Evolutionary conservation across 352 stramenopile species (phyloP).

Genomic region (Pythium biforme): DNA sequence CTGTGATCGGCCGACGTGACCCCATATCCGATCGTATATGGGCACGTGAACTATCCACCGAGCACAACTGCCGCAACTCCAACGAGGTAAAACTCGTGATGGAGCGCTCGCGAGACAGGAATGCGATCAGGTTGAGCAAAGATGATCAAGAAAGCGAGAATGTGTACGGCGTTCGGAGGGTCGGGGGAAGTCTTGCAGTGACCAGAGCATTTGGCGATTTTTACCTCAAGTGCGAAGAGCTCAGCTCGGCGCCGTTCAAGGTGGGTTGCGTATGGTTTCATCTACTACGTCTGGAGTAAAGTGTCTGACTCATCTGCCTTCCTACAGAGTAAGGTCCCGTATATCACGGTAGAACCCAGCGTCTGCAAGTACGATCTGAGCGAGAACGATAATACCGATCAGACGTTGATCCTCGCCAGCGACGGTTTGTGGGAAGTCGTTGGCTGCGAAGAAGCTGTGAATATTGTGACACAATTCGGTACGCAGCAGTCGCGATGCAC

Average conservation of each 20-base stretch:
- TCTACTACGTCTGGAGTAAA: neutral
- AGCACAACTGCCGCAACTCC: conserved; percentile 62
- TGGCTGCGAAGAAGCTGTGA: conserved; percentile 53
- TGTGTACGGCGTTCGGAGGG: conserved; percentile 83
- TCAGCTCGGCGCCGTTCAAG: conserved; percentile 93
- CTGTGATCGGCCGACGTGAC: conserved; percentile 75
- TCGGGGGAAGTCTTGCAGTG: conserved; percentile 90
- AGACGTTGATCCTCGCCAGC: conserved; percentile 76
- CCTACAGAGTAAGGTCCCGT: conserved; percentile 69
- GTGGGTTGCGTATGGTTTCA: conserved; percentile 27
- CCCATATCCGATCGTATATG: conserved; percentile 31
- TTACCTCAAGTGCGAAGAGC: conserved; percentile 90
- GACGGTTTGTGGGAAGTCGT: conserved; percentile 85
- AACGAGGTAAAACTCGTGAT: conserved; percentile 54
- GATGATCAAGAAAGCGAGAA: conserved; percentile 82
- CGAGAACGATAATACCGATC: conserved; percentile 52
- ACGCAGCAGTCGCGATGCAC: conserved; percentile 4
- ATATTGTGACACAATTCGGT: conserved; percentile 75
- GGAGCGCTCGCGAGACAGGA: conserved; percentile 65
- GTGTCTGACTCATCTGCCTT: conserved; percentile 2
- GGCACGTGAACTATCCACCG: conserved; percentile 41
- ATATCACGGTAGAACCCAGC: conserved; percentile 73
- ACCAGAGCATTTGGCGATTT: conserved; percentile 92
- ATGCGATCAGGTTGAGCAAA: conserved; percentile 89
- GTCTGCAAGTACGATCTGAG: conserved; percentile 51